Base-by-base conservation (phyloP, 2,329 filamentous ascomycete genomes). In the Colletotrichum lini region DNA sequence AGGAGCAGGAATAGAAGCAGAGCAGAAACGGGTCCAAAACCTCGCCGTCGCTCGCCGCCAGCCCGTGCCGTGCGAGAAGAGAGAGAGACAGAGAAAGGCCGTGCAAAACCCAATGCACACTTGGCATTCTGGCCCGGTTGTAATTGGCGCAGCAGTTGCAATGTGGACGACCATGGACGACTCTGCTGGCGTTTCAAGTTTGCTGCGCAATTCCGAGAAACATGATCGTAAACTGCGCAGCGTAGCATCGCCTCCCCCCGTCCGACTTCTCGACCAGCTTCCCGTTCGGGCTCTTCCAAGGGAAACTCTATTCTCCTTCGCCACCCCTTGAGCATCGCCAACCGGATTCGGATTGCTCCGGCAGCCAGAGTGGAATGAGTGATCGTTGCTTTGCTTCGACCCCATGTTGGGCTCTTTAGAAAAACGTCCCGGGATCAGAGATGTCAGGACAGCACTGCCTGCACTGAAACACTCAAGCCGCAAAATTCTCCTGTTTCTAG, bases 141-240 rank as follows among this genome's bases (percentile, higher is more conserved):
- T 30, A 16, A 40, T 42, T 4, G 56, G 66, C 53, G 18, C 62
- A 47, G 26, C 42, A 54, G n/a, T 67, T 18, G 42, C 40, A 56
- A 63, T 50, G 30, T 58, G n/a, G 30, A 23, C 40, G 23, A 56
- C 30, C 42, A 47, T 67, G 47, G 8, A 38, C 63, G 49, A 30
- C 53, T 61, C 50, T 26, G 44, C 21, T 30, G 38, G 35, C 44
- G 68, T 69, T 69, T 71, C 65, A 68, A 35, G 47, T 38, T n/a
- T 38, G 21, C 21, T 47, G 49, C 21, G 18, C 56, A 21, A 42
- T 35, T 50, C 54, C 26, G 44, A 45, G 63, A 67, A 61, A 60
- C 67, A 38, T 49, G 13, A 35, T 15, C 21, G 40, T 16, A 40
- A n/a, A 54, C 62, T 30, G 21, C 47, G 26, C n/a, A 53, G 23